Conservation (phyloP, 192 early-diverging fungal species). For the Backusella mclennaniae region DNA sequence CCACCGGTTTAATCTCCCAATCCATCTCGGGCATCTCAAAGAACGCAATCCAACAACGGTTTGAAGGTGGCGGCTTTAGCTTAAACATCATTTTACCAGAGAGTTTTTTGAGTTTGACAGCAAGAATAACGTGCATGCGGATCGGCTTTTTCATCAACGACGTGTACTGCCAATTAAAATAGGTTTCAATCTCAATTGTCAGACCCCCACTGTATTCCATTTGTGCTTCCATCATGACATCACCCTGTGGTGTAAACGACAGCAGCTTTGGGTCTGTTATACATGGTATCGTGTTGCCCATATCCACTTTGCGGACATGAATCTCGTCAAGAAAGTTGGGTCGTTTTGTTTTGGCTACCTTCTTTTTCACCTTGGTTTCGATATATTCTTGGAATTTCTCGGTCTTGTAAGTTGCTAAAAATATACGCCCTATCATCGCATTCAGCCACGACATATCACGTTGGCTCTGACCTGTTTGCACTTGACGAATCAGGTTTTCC, state of each 20-base stretch:
- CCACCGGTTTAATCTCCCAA: slow-evolving; percentile 72
- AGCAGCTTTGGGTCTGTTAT: slow-evolving; percentile 76
- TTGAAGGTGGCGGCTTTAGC: slow-evolving; percentile 78
- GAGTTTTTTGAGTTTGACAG: slow-evolving; percentile 70
- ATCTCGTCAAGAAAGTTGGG: slow-evolving; percentile 81
- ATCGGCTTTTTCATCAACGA: slow-evolving; percentile 50
- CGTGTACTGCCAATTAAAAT: slow-evolving; percentile 34
- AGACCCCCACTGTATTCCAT: slow-evolving; percentile 82
- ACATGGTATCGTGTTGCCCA: slow-evolving; percentile 77
- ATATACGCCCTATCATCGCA: slow-evolving; percentile 77
- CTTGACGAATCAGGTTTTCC: slow-evolving; percentile 38
- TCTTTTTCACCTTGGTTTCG: slow-evolving; percentile 64
- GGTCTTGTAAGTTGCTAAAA: slow-evolving; percentile 69
- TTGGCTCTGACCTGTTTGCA: slow-evolving; percentile 55
- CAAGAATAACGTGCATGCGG: slow-evolving; percentile 77
- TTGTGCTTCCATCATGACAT: slow-evolving; percentile 74
- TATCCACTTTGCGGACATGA: slow-evolving; percentile 70
- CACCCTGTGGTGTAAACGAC: slow-evolving; percentile 63
- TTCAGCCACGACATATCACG: slow-evolving; percentile 73
- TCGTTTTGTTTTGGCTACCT: slow-evolving; percentile 62
- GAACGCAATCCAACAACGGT: slow-evolving; percentile 88
- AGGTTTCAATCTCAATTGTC: slow-evolving; percentile 71
- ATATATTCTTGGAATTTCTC: slow-evolving; percentile 58
- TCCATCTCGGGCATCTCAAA: slow-evolving; percentile 76
- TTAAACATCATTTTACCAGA: slow-evolving; percentile 76